Evolutionary conservation across 2,329 filamentous ascomycete species (phyloP), one percentile per base, ranked within the genome.

Genomic region (Sporothrix pallida): DNA sequence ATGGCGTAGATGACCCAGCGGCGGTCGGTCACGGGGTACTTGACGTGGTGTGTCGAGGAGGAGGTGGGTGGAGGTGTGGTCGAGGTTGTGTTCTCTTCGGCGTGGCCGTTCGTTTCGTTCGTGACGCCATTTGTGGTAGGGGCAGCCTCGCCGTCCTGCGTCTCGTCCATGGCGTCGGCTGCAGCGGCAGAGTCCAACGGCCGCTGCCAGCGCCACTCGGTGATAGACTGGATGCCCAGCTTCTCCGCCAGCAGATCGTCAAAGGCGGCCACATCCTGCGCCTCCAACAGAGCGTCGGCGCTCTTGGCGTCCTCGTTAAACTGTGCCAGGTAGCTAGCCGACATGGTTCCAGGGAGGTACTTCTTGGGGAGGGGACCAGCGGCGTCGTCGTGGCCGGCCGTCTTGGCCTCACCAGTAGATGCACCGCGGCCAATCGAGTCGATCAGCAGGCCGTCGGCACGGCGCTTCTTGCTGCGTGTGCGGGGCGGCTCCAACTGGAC

Each of bases 361-460:
- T 31, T 46, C 42, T 81, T 81, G 0, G 75, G 56, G 20, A 73
- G 56, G 10, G 62, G n/a, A 2, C 54, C 63, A 3, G 50, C 31
- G 31, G 31, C 31, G 7, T 37, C 31, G 31, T 12, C 52, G 20
- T 56, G 20, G 52, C 20, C 13, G n/a, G 52, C 37, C n/a, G 31
- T 23, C 50, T 56, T 72, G 60, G 58, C 50, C 12, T 72, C 67
- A 4, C 20, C 70, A n/a, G 44, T 12, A 10, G 60, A 78, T 5
- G 88, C 83, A 2, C 91, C 92, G 74, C 90, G 90, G 1, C 92
- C 91, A 72, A 95, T 88, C 0, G 92, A 92, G 79, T 95, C 92
- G 48, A 93, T 91, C 37, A 95, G 83, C 8, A 93, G 84, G 9
- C 91, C 90, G 70, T 89, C 86, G 0, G 84, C 83, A 54, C 87